These are phyloP conservation scores for Metarhizium album DNA, from an alignment of 2,329 filamentous ascomycete genomes.

Conservation along the genomic window DNA sequence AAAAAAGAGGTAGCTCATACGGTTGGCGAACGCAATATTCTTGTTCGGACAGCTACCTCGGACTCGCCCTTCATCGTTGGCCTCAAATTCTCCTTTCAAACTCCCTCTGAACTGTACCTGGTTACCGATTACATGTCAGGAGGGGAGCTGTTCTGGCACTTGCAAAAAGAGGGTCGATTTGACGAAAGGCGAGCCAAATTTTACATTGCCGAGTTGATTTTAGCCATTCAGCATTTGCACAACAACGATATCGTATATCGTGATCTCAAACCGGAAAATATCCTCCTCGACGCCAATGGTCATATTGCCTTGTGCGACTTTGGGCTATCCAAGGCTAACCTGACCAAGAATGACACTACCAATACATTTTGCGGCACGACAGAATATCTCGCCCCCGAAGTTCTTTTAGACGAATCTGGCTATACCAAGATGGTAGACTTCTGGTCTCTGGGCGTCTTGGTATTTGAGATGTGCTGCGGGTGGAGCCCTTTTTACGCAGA, in stretches of 20 bases:
- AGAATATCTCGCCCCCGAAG: slow-evolving; percentile 92
- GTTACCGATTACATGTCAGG: slow-evolving; percentile 99
- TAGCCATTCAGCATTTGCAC: slow-evolving; percentile 90
- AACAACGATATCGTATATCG: slow-evolving; percentile 97
- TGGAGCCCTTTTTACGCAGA: slow-evolving; percentile 99
- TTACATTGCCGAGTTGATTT: slow-evolving; percentile 94
- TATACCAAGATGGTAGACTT: slow-evolving; percentile 99
- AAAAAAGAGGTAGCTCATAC: slow-evolving; percentile 99
- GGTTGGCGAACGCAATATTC: slow-evolving; percentile 90
- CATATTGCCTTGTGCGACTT: slow-evolving; percentile 98
- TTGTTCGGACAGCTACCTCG: slow-evolving; percentile 89
- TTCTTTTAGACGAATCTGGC: slow-evolving; percentile 87
- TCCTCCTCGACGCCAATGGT: slow-evolving; percentile 89
- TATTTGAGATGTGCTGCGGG: slow-evolving; percentile 99
- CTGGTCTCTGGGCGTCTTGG: slow-evolving; percentile 93
- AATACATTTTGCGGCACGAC: slow-evolving; percentile 99
- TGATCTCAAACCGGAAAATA: slow-evolving; percentile 96
- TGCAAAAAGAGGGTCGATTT: slow-evolving; percentile 94
- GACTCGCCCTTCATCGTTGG: slow-evolving; percentile 97
- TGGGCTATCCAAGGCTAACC: slow-evolving; percentile 90
- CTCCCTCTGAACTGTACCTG: slow-evolving; percentile 90
- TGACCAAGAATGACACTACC: slow-evolving; percentile 94
- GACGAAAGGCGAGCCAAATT: slow-evolving; percentile 93
- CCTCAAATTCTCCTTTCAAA: slow-evolving; percentile 97
- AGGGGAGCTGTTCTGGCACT: slow-evolving; percentile 95